phyloP scores from a whole-genome alignment of 176 grass and related monocot genomes.

The Luzula sylvatica region DNA sequence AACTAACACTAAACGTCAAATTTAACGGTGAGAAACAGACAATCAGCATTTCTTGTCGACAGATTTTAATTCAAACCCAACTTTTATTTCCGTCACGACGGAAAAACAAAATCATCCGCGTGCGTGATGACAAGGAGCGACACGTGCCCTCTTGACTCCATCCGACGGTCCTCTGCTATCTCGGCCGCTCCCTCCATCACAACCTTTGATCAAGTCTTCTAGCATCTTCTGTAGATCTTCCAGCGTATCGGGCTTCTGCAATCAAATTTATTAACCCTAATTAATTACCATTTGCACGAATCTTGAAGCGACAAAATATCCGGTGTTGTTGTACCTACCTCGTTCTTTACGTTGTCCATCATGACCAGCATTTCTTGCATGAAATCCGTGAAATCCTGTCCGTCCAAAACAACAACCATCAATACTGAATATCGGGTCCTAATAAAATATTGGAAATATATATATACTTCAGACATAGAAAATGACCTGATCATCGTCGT shows the following conservation, averaged over 20 bases:
- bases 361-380: slow-evolving; percentile 98
- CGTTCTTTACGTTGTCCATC: slow-evolving; percentile 93
- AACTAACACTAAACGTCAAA: no score
- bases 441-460: neutral
- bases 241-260: slow-evolving; percentile 73
- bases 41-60: slow-evolving; percentile 1
- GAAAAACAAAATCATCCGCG: slow-evolving; percentile 31
- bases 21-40: neutral
- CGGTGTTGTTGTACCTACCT: slow-evolving; percentile 32
- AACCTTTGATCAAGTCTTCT: slow-evolving; percentile 49
- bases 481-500: slow-evolving; percentile 69
- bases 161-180: slow-evolving; percentile 34
- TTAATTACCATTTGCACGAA: no score
- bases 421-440: neutral
- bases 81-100: neutral
- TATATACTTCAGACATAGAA: neutral
- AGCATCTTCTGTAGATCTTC: slow-evolving; percentile 98
- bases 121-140: slow-evolving; percentile 27
- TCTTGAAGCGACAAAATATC: no score
- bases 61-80: neutral
- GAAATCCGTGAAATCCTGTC: slow-evolving; percentile 87
- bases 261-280: neutral
- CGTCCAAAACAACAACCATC: slow-evolving; percentile 29
- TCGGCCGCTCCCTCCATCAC: neutral
- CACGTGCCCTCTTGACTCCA: slow-evolving; percentile 33